Evolutionary conservation across 2,329 filamentous ascomycete species (phyloP), one percentile per base, ranked within the genome.

Genomic region (Cladorrhinum sp.): DNA sequence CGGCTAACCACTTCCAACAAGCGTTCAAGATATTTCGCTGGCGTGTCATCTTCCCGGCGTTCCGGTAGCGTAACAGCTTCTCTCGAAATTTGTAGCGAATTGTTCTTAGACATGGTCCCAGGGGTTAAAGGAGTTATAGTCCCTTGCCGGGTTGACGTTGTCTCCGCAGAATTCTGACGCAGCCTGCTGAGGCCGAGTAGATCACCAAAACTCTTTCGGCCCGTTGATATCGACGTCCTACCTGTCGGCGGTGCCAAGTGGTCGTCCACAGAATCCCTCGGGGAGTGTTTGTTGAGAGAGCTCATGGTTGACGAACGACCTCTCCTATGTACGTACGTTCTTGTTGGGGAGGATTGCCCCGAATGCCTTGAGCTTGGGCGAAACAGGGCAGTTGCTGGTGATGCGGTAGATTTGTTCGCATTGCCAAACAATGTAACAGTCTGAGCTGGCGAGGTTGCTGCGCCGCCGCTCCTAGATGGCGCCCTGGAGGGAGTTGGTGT

Each of bases 131-230:
- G 83, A 8, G 85, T 87, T 56, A 87, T 75, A n/a, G 87, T 87
- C 13, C 87, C 88, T 69, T 91, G 85, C 16, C 87, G 83, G 24
- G 80, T 82, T 53, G 82, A 81, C 45, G 84, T 77, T 5, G 88
- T 83, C 52, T 96, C 92, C 0, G 90, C 90, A 18, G 41, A 45
- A 67, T 91, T 91, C 69, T 96, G 90, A 53, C 93, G 85, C 62
- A 96, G 82, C 64, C 93, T 85, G 64, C 86, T 83, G 20, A 97
- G 78, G 13, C 86, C 88, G 68, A 99, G 87, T 20, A 98, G 79
- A 66, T 96, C 95, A 57, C 93, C 92, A 68, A 99, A 92, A 74
- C 93, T 98, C 75, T 93, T 95, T 58, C 95, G 85, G 4, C 93
- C 92, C n/a, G 89, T 93, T 0, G 92, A 96, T 1, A 89, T 91